These are phyloP conservation scores for Plantago elongata DNA, from an alignment of 257 asterid genomes.

Conservation along the genomic window DNA sequence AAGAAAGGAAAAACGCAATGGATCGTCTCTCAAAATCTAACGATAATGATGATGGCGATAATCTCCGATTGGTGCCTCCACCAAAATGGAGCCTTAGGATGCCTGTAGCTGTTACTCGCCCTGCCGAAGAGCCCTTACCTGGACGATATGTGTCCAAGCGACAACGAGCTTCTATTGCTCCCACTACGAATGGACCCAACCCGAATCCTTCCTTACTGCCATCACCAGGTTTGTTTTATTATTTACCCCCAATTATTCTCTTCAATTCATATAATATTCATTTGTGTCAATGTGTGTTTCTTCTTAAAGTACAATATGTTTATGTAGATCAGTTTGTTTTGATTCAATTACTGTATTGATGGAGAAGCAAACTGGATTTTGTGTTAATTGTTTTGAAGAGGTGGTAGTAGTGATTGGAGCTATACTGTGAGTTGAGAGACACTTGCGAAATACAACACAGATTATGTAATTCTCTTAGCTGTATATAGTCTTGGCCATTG, in stretches of 20 bases:
- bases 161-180: slow-evolving; percentile 55
- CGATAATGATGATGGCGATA: slow-evolving; percentile 25
- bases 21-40: slow-evolving; percentile 66
- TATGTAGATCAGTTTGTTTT: too few species aligned
- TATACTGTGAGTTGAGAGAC: too few species aligned
- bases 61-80: slow-evolving; percentile 15
- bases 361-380: too few species aligned
- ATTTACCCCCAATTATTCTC: not conserved
- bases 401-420: too few species aligned
- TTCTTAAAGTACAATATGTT: not conserved
- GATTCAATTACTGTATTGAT: too few species aligned
- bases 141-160: slow-evolving; percentile 85
- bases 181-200: slow-evolving; percentile 17
- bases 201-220: slow-evolving; percentile 12
- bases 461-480: too few species aligned
- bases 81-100: slow-evolving; percentile 26
- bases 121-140: slow-evolving; percentile 42
- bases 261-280: not conserved
- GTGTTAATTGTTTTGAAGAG: too few species aligned
- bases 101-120: not conserved
- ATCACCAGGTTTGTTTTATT: slow-evolving; percentile 36
- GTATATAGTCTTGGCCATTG: too few species aligned
- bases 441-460: too few species aligned
- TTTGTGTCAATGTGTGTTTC: not conserved
- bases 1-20: slow-evolving; percentile 23